These are phyloP conservation scores for Xylariaceae sp. DNA, from an alignment of 2,329 filamentous ascomycete genomes.

Conservation along the genomic window DNA sequence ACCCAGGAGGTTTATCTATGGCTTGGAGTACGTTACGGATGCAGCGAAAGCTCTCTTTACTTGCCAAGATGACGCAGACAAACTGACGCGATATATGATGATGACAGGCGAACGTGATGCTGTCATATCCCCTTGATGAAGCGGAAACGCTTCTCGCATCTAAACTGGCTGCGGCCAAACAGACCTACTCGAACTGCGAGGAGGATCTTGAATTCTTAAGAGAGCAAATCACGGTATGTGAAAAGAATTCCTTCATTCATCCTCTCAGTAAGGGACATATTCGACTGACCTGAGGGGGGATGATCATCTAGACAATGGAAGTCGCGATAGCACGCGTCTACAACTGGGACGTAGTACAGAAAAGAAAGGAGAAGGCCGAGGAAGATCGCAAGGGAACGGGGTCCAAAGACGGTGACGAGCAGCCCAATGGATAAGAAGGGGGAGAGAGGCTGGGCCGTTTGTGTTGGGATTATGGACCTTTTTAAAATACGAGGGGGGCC, in stretches of 20 bases:
- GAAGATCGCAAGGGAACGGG: slow-evolving; percentile 44
- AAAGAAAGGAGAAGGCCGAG: slow-evolving; percentile 79
- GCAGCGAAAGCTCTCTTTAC: background rate
- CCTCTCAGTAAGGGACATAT: background rate
- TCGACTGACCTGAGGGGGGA: slow-evolving; percentile 7
- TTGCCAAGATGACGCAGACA: background rate
- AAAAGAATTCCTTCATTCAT: slow-evolving; percentile 10
- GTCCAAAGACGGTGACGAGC: slow-evolving; percentile 37
- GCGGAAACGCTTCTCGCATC: slow-evolving; percentile 71
- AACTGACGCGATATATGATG: slow-evolving; percentile 1
- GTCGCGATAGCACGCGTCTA: slow-evolving; percentile 96
- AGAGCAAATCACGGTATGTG: slow-evolving; percentile 85
- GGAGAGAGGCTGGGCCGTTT: background rate
- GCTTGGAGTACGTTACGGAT: slow-evolving; percentile 64
- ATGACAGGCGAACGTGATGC: slow-evolving; percentile 84
- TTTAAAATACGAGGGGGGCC: background rate
- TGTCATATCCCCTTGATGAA: slow-evolving; percentile 86
- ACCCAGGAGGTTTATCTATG: slow-evolving; percentile 93
- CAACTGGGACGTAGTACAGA: slow-evolving; percentile 97
- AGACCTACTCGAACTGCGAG: slow-evolving; percentile 79
- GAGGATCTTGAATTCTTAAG: slow-evolving; percentile 94
- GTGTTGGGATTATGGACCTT: background rate
- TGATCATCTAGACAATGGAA: slow-evolving; percentile 71
- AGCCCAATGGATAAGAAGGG: slow-evolving; percentile 30
- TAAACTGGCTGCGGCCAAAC: slow-evolving; percentile 74